Conservation (phyloP, 306 rosid genomes). For the Cucurbita ficifolia region DNA sequence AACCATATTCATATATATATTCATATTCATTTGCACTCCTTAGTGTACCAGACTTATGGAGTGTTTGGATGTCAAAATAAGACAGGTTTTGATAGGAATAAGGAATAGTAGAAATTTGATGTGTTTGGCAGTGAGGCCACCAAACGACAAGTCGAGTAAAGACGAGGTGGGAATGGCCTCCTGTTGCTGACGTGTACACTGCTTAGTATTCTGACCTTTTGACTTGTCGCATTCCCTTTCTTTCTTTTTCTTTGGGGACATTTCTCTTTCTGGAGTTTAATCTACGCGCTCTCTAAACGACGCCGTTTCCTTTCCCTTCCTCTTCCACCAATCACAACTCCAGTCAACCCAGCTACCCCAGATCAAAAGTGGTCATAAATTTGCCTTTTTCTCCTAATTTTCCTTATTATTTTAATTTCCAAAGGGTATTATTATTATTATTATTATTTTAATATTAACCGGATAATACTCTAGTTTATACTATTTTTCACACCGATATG, state of each 20-base stretch:
- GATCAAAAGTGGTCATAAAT: background rate
- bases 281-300: background rate
- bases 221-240: slow-evolving; percentile 5
- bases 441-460: too few species aligned
- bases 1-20: background rate
- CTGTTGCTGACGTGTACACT: slow-evolving; percentile 41
- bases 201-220: slow-evolving; percentile 35
- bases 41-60: background rate
- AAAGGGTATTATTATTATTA: too few species aligned
- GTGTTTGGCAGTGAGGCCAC: background rate
- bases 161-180: slow-evolving; percentile 16
- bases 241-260: too few species aligned
- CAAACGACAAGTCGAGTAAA: slow-evolving; percentile 25
- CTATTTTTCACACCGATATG: too few species aligned
- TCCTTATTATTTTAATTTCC: too few species aligned
- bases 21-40: too few species aligned
- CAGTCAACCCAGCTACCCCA: background rate
- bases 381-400: background rate
- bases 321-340: background rate
- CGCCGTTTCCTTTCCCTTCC: background rate
- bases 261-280: background rate
- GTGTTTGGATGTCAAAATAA: background rate
- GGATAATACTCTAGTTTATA: too few species aligned
- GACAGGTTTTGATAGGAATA: background rate
- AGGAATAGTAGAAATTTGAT: background rate